Evolutionary conservation across 2,329 filamentous ascomycete genomes (phyloP).

Genomic region (Stachybotrys chlorohalonatus): DNA sequence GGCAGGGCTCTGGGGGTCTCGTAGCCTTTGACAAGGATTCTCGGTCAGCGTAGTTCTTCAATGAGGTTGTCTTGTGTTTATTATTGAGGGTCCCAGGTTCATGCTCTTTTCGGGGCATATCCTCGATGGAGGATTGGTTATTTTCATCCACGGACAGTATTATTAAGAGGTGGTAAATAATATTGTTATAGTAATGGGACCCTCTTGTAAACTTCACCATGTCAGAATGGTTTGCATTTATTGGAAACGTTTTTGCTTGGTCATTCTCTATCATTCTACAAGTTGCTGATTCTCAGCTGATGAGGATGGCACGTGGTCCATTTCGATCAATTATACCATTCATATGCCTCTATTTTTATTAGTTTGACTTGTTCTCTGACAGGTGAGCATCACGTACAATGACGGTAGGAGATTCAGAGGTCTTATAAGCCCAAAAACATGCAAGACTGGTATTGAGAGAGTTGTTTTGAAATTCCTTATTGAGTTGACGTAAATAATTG

Average conservation of each 20-base stretch:
- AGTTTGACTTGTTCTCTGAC: background rate
- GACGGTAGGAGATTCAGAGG: background rate
- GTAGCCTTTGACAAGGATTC: background rate
- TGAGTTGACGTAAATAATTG: background rate
- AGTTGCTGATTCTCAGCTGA: background rate
- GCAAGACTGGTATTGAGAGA: slow-evolving; percentile 1
- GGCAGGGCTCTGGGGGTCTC: background rate
- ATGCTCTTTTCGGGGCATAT: too few species aligned
- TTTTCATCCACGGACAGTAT: background rate
- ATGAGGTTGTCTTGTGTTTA: background rate
- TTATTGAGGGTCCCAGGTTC: background rate
- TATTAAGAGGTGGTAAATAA: background rate
- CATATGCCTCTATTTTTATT: background rate
- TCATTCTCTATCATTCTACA: background rate
- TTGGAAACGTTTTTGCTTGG: background rate
- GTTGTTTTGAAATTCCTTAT: background rate
- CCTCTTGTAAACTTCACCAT: slow-evolving; percentile 1
- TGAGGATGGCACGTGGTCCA: background rate
- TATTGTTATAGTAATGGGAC: background rate
- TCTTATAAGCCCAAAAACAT: background rate
- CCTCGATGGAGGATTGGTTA: background rate
- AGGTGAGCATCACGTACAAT: background rate
- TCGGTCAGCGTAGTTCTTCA: background rate
- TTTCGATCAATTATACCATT: background rate
- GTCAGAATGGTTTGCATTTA: background rate